These are phyloP conservation scores for Auricularia heimuer DNA, from an alignment of 768 basidiomycete species.

Conservation along the genomic window DNA sequence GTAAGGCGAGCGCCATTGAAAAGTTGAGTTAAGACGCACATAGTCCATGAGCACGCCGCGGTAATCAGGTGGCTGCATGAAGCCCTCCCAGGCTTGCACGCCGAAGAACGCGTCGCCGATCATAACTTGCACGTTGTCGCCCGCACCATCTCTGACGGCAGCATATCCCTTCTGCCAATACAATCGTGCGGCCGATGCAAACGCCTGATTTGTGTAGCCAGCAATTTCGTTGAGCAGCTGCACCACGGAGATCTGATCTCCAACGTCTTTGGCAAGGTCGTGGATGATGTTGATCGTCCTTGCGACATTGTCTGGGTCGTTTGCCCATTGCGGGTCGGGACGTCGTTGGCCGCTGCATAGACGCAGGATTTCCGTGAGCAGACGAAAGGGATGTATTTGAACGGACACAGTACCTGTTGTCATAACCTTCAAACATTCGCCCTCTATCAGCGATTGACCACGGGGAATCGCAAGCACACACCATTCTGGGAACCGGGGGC, in stretches of 20 bases:
- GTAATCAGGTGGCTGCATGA: conserved; percentile 42
- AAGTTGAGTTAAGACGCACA: conserved; percentile 20
- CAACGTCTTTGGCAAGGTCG: conserved; percentile 44
- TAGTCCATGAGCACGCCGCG: conserved; percentile 58
- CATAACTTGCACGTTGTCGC: conserved; percentile 44
- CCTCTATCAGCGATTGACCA: too few species aligned
- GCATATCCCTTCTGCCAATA: conserved; percentile 56
- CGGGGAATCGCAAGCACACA: too few species aligned
- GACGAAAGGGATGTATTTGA: neutral
- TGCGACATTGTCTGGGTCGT: conserved; percentile 33
- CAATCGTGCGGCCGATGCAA: conserved; percentile 34
- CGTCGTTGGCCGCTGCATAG: conserved; percentile 53
- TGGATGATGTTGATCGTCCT: conserved; percentile 48
- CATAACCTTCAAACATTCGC: neutral
- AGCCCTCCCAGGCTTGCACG: conserved; percentile 53
- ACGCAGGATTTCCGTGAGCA: neutral
- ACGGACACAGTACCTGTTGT: neutral
- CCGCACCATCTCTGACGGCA: conserved; percentile 41
- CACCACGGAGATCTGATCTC: conserved; percentile 49
- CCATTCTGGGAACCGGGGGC: conserved; percentile 30
- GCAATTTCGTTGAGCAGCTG: conserved; percentile 66
- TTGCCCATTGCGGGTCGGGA: conserved; percentile 44
- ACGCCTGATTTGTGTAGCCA: conserved; percentile 37
- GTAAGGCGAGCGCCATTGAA: neutral
- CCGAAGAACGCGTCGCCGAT: conserved; percentile 65